Evolutionary conservation across 2,329 filamentous ascomycete species (phyloP).

Genomic region (Amesomyces nigricolor): DNA sequence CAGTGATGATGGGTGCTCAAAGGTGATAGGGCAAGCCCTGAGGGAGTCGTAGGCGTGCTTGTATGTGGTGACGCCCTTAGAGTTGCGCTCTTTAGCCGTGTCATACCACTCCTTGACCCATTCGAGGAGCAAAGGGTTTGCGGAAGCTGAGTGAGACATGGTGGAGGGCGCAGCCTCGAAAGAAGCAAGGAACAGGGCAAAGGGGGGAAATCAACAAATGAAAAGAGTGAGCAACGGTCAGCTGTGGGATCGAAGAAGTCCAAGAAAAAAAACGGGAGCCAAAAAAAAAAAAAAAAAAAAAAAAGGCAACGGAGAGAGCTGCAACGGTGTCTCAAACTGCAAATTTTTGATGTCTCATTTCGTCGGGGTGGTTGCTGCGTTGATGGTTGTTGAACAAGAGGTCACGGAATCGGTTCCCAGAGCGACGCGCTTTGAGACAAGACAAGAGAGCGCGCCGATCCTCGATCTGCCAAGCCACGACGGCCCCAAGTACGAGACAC

Average conservation of each 20-base stretch:
- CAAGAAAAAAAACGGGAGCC: background rate
- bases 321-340: background rate
- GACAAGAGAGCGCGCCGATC: background rate
- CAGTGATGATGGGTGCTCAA: constrained; percentile 67
- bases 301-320: background rate
- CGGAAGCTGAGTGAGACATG: constrained; percentile 39
- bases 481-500: background rate
- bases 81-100: constrained; percentile 59
- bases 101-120: constrained; percentile 79
- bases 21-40: constrained; percentile 64
- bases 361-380: background rate
- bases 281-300: background rate
- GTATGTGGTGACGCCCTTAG: constrained; percentile 66
- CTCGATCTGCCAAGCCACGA: background rate
- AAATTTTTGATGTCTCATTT: background rate
- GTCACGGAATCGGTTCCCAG: constrained; percentile 2
- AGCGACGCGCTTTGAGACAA: background rate
- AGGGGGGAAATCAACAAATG: constrained; percentile 7
- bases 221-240: background rate
- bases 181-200: background rate
- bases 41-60: constrained; percentile 72
- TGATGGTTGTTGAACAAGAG: background rate
- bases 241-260: background rate
- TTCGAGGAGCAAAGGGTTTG: constrained; percentile 64
- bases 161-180: constrained; percentile 4